Conservation (phyloP, 495 filamentous ascomycete genomes). For the Talaromyces wortmannii region DNA sequence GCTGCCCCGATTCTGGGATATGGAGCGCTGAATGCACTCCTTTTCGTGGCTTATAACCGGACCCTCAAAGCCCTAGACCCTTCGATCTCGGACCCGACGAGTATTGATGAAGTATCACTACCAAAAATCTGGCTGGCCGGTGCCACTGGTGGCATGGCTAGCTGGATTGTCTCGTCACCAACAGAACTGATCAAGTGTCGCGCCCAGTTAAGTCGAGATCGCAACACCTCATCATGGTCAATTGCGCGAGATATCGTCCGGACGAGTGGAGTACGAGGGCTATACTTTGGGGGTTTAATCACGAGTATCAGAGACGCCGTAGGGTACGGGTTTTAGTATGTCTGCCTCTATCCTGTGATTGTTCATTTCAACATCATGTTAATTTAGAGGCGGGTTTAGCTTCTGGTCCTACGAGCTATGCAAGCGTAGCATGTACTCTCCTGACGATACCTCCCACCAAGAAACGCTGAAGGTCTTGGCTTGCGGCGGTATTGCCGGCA, state of each 20-base stretch:
- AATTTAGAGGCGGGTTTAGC: constrained; percentile 18
- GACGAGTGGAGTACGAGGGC: constrained; percentile 55
- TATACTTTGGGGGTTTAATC: constrained; percentile 72
- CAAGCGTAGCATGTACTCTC: constrained; percentile 43
- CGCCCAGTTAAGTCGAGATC: constrained; percentile 51
- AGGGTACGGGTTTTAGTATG: constrained; percentile 87
- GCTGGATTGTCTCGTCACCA: constrained; percentile 73
- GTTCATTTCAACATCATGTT: background rate
- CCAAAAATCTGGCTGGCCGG: constrained; percentile 67
- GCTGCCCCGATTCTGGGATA: constrained; percentile 80
- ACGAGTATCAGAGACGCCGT: constrained; percentile 77
- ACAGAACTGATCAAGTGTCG: constrained; percentile 86
- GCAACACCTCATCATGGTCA: constrained; percentile 44
- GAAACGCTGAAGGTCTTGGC: constrained; percentile 61
- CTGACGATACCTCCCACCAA: constrained; percentile 30
- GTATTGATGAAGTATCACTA: constrained; percentile 20
- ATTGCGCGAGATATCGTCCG: constrained; percentile 56
- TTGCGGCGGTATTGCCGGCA: constrained; percentile 78
- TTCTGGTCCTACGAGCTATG: constrained; percentile 82
- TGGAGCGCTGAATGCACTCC: constrained; percentile 80
- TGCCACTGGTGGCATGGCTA: constrained; percentile 69
- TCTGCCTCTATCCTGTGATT: constrained; percentile 8
- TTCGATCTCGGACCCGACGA: constrained; percentile 32
- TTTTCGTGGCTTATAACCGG: constrained; percentile 82
- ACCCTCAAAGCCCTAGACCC: constrained; percentile 50